phyloP scores from a whole-genome alignment of 176 grass and related monocot species.

The Ananas comosus region DNA sequence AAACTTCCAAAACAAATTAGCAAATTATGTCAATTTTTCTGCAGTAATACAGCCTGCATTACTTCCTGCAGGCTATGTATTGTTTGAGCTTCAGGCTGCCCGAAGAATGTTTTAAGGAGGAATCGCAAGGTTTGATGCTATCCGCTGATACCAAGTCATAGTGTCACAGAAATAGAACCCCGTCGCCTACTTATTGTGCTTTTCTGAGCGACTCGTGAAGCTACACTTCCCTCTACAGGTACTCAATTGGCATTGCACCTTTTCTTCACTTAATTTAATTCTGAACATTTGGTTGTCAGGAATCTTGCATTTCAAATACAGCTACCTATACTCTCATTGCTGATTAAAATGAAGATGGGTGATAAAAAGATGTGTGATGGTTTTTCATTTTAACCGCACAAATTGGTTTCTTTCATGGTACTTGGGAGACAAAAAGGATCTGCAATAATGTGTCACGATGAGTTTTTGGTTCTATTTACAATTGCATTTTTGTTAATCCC shows the following conservation, averaged over 20 bases:
- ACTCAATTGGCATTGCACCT: background rate
- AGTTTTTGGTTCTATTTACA: too few relatives aligned
- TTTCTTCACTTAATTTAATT: background rate
- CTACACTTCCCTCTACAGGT: background rate
- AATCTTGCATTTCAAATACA: background rate
- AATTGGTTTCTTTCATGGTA: too few relatives aligned
- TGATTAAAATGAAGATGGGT: conserved; percentile 1
- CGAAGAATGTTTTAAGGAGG: conserved; percentile 22
- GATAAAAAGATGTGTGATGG: too few relatives aligned
- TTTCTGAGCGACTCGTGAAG: background rate
- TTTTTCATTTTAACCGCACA: too few relatives aligned
- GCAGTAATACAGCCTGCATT: conserved; percentile 1
- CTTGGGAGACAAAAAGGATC: too few relatives aligned
- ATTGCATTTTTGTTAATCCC: too few relatives aligned
- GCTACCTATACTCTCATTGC: conserved; percentile 7
- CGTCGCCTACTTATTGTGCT: background rate
- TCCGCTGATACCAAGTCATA: conserved; percentile 15
- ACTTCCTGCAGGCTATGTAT: conserved; percentile 68
- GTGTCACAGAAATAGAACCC: background rate
- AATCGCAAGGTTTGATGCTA: background rate
- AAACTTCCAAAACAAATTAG: background rate
- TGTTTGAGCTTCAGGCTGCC: conserved; percentile 87
- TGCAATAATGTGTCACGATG: too few relatives aligned
- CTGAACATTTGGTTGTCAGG: background rate
- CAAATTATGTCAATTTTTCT: background rate